phyloP scores from a whole-genome alignment of 805 yeast species.

The Metschnikowia lunata region DNA sequence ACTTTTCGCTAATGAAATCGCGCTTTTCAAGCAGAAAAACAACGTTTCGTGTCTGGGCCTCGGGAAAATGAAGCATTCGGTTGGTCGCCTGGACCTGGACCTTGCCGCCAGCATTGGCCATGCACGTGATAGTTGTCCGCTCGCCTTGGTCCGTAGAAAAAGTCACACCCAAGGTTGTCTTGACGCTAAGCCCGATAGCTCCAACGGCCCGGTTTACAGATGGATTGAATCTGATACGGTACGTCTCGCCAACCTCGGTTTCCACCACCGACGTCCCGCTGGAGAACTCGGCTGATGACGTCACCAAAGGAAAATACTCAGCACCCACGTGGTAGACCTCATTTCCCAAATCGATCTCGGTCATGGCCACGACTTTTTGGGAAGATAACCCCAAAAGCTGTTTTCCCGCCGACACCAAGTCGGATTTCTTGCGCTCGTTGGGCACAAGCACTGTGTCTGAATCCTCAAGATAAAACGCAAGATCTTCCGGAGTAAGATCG shows the following conservation, averaged over 20 bases:
- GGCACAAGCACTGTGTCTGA: conserved; percentile 9
- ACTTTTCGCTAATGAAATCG: conserved; percentile 3
- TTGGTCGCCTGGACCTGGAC: conserved; percentile 17
- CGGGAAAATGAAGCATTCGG: conserved; percentile 14
- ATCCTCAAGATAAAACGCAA: conserved; percentile 10
- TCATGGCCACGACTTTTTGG: background rate
- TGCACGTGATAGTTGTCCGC: conserved; percentile 13
- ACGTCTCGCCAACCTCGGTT: conserved; percentile 8
- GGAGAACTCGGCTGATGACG: conserved; percentile 13
- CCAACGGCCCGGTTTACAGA: conserved; percentile 6
- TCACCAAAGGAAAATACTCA: conserved; percentile 10
- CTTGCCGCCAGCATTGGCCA: conserved; percentile 14
- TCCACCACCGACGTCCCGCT: conserved; percentile 7
- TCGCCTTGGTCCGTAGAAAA: conserved; percentile 6
- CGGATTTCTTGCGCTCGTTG: conserved; percentile 1
- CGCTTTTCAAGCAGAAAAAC: conserved; percentile 1
- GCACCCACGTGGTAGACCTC: conserved; percentile 9
- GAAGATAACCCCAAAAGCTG: conserved; percentile 1
- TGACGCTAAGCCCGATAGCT: conserved; percentile 1
- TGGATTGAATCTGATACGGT: conserved; percentile 4
- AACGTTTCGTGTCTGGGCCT: conserved; percentile 11
- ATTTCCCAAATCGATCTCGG: conserved; percentile 13
- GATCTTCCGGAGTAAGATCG: conserved; percentile 1
- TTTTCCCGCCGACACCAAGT: conserved; percentile 4
- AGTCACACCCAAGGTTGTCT: conserved; percentile 5